Base-by-base conservation (phyloP, 192 early-diverging fungal genomes). In the Linnemannia elongata region DNA sequence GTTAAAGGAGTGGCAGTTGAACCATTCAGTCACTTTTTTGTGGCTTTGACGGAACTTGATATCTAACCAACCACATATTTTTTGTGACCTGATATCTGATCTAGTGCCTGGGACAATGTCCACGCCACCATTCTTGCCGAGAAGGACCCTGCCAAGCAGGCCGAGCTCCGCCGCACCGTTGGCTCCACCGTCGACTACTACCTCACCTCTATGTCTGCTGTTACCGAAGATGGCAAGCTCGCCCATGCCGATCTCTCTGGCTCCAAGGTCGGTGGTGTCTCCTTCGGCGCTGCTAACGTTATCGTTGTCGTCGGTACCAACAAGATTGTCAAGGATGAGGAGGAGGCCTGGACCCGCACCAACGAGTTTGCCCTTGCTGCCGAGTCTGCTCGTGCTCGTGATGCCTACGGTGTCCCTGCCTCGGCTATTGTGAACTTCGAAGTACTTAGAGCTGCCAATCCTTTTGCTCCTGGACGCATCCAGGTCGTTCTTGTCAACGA, bases 291-390 rank as follows among this genome's bases (percentile, higher is more conserved):
- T n/a, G 73, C 76, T 39, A 88, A 88, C 42, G 77, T 84, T 7
- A 82, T 89, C 60, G 81, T 89, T 45, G 42, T 89, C 18, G 80
- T 42, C 17, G 89, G 89, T 49, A 69, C 82, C 36, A 89, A 89
- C 77, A 89, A 89, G 78, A 89, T 89, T 81, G 89, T 89, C 47
- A 88, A 88, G 78, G 89, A 89, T 69, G 77, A 82, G 69, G 86
- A 76, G 1, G 89, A 87, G 63, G 89, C 89, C 20, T 78, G 63
- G 81, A 76, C 72, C 20, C 85, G 89, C 27, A 81, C 83, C 69
- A 79, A 83, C 24, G 86, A 84, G 41, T 89, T 82, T 82, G 87
- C 89, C 1, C 75, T 83, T 33, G 55, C 71, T 54, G 82, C 77
- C 39, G 89, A 89, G 78, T 81, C 78, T 42, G 89, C 89, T 13